Evolutionary conservation across 768 basidiomycete genomes (phyloP), one percentile per base, ranked within the genome.

Genomic region (Rhodocollybia butyracea): DNA sequence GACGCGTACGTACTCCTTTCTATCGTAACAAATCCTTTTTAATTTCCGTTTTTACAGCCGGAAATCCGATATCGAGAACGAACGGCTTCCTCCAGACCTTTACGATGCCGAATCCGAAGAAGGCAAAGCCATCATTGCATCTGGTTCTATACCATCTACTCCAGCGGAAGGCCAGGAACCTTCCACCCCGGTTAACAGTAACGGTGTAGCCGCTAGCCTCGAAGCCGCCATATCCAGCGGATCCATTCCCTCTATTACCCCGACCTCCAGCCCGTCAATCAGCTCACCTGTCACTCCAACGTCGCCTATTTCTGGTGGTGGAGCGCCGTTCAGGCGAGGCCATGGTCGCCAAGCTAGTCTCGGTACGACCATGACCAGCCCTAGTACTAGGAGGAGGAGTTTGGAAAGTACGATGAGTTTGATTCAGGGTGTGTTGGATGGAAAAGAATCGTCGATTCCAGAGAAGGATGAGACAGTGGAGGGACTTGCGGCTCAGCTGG

Each of bases 21-120:
- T 43, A 13, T 24, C 40, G n/a, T 30, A 22, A 11, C 51, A 30
- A 32, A 40, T 53, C 48, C 46, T 26, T 27, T 43, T n/a, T n/a
- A n/a, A n/a, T n/a, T 54, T 31, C 24, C 48, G 12, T 1, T 55
- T 22, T 3, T 19, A 55, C 61, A 95, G 94, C 39, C 93, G 94
- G 58, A 95, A 94, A 75, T 93, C 91, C 41, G 97, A 98, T 76
- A 98, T 98, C 61, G 96, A 98, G 73, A 98, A 98, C 73, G 97
- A 99, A 71, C 88, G 94, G 31, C 77, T 98, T n/a, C 97, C 96
- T 2, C 96, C 96, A 2, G 94, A 98, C 15, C 79, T 99, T 17
- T 89, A 93, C 67, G 95, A 98, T 64, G 87, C 85, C 5, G 74
- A 80, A 59, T 86, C 84, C 10, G 82, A 82, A 60, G 85, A 89